These are phyloP conservation scores for Miscanthus lutarioriparius DNA, from an alignment of 176 grass and related monocot species.

Conservation along the genomic window DNA sequence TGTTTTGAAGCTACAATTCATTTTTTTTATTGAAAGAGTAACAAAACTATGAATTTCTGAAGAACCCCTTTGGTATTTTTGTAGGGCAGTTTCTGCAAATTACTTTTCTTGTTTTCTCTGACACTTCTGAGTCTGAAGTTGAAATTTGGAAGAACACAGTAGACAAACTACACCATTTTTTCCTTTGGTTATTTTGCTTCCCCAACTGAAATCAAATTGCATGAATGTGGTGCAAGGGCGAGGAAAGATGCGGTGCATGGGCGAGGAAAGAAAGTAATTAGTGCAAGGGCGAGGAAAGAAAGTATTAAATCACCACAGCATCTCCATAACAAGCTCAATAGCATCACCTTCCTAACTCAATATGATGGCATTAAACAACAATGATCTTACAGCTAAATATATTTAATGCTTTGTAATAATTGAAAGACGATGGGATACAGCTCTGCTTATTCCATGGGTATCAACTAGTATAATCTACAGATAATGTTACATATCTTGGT, in stretches of 20 bases:
- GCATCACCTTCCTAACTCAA: background rate
- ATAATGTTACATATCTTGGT: background rate
- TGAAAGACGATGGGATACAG: background rate
- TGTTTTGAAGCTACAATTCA: background rate
- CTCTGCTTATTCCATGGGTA: background rate
- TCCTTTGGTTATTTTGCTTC: background rate
- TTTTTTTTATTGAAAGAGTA: background rate
- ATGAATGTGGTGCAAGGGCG: background rate
- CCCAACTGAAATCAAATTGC: background rate
- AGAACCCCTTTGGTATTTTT: background rate
- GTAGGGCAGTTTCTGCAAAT: background rate
- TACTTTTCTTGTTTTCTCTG: background rate
- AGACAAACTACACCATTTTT: background rate
- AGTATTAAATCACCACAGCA: background rate
- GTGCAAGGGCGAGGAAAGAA: background rate
- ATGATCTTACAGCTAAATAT: conserved; percentile 1
- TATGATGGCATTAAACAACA: background rate
- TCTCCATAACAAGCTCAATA: background rate
- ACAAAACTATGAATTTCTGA: background rate
- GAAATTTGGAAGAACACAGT: background rate
- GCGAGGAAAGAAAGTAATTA: background rate
- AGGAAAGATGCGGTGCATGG: background rate
- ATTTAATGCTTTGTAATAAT: background rate
- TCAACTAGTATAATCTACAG: background rate
- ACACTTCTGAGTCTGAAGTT: background rate